Evolutionary conservation across 495 filamentous ascomycete genomes (phyloP), one percentile per base, ranked within the genome.

Genomic region (Podospora didyma): DNA sequence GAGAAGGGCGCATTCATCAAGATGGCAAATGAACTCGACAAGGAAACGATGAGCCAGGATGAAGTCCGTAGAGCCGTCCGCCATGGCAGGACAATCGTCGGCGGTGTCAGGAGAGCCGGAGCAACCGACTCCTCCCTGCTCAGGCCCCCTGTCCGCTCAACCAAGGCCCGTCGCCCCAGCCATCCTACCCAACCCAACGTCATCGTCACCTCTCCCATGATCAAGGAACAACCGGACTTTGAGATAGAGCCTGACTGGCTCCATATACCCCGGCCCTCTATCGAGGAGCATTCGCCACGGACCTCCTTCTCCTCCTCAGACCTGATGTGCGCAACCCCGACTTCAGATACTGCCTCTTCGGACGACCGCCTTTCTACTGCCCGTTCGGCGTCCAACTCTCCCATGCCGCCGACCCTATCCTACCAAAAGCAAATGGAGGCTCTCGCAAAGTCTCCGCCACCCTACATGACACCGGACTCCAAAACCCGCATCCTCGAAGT

Each of bases 1-100:
- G 64, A 65, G 44, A 63, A 61, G 57, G 62, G 50, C 17, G 46
- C 42, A 24, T 24, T 46, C 54, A 48, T 57, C 56, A 53, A 49
- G 20, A 16, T 49, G 1, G 31, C 51, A 11, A 21, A 46, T n/a
- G 19, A 28, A 31, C 46, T 50, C 10, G 60, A 54, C 28, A 49
- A 49, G 21, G 56, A 62, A 24, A 57, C 31, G 48, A 65, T 67
- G 44, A 68, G 56, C 54, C 56, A 56, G 23, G 64, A 61, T 4
- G 67, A 63, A 41, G 39, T 67, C 5, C 64, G 58, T 41, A 49
- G 44, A 22, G 60, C 65, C 16, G 44, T 68, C n/a, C 62, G 57
- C 39, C 48, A 48, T 21, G 58, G 60, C 47, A 61, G 56, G 46
- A 54, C 55, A 3, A 59, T 68, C 21, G 58, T 57, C 9, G 56